phyloP scores from a whole-genome alignment of 2,329 filamentous ascomycete genomes.

The Atkinsonella texensis region DNA sequence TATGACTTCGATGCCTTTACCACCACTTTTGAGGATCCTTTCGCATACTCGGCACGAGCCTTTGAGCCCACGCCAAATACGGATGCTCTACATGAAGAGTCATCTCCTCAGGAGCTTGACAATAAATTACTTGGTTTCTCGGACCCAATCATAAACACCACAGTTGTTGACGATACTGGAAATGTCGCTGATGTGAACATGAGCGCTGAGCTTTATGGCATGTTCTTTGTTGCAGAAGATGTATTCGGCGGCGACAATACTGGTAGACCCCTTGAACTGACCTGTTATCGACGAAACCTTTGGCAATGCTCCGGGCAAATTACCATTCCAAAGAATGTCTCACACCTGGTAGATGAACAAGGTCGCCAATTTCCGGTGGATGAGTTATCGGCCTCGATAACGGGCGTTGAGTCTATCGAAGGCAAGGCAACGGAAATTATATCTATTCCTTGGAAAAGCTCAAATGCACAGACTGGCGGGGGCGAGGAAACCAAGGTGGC shows the following conservation, averaged over 20 bases:
- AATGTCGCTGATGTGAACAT: constrained; percentile 53
- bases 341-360: constrained; percentile 61
- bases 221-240: constrained; percentile 80
- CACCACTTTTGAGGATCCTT: constrained; percentile 54
- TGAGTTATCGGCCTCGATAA: constrained; percentile 69
- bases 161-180: constrained; percentile 53
- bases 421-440: constrained; percentile 89
- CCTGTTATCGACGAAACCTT: constrained; percentile 87
- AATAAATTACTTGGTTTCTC: constrained; percentile 68
- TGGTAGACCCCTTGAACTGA: constrained; percentile 63
- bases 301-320: constrained; percentile 91
- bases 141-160: constrained; percentile 45
- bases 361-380: constrained; percentile 66
- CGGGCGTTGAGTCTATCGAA: constrained; percentile 83
- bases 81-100: constrained; percentile 32
- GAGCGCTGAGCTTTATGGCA: constrained; percentile 68
- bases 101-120: constrained; percentile 46
- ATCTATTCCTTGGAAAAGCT: constrained; percentile 88
- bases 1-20: constrained; percentile 51
- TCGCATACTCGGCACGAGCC: constrained; percentile 41
- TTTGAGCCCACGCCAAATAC: constrained; percentile 32
- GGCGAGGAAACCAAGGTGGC: constrained; percentile 37
- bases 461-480: constrained; percentile 39
- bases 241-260: constrained; percentile 52
- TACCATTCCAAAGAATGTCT: constrained; percentile 59